Conservation (phyloP, 352 stramenopile genomes). For the Phytophthora sansomeana region DNA sequence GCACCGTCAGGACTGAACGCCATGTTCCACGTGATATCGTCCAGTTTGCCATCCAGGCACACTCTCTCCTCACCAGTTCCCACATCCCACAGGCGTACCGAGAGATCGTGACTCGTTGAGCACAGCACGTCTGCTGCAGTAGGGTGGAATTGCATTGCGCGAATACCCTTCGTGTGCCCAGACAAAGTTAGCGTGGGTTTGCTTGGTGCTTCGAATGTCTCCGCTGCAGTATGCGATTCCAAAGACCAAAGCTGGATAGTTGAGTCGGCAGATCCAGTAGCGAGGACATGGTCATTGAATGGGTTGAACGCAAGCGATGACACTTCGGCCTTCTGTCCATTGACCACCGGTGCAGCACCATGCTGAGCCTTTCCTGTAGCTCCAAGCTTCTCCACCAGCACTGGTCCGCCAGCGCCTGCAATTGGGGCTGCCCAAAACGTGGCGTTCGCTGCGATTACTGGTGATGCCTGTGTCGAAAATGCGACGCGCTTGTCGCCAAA, state of each 20-base stretch:
- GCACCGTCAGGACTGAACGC: conserved; percentile 70
- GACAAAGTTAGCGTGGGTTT: conserved; percentile 38
- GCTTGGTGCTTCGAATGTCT: conserved; percentile 13
- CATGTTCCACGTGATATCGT: conserved; percentile 82
- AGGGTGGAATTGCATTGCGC: conserved; percentile 74
- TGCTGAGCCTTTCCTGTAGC: conserved; percentile 60
- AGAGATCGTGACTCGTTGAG: conserved; percentile 65
- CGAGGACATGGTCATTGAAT: conserved; percentile 62
- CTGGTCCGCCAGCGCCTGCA: conserved; percentile 65
- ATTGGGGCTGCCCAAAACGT: conserved; percentile 68
- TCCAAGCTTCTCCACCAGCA: conserved; percentile 61
- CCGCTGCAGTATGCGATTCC: conserved; percentile 3
- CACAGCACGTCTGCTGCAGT: conserved; percentile 67
- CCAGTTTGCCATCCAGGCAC: conserved; percentile 59
- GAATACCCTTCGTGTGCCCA: conserved; percentile 63
- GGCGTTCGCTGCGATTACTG: conserved; percentile 62
- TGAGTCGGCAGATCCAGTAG: conserved; percentile 63
- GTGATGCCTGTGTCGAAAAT: conserved; percentile 50
- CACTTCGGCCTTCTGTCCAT: conserved; percentile 75
- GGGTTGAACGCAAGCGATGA: conserved; percentile 69
- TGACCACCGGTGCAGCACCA: conserved; percentile 51
- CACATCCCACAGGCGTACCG: conserved; percentile 82
- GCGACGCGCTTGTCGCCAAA: conserved; percentile 57
- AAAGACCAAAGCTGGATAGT: conserved; percentile 76
- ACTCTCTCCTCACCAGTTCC: conserved; percentile 55